A percentile compares a stretch with the other conserved stretches of the same genome.
Conservation (phyloP, 495 filamentous ascomycete genomes). For the Tirmania nivea region DNA sequence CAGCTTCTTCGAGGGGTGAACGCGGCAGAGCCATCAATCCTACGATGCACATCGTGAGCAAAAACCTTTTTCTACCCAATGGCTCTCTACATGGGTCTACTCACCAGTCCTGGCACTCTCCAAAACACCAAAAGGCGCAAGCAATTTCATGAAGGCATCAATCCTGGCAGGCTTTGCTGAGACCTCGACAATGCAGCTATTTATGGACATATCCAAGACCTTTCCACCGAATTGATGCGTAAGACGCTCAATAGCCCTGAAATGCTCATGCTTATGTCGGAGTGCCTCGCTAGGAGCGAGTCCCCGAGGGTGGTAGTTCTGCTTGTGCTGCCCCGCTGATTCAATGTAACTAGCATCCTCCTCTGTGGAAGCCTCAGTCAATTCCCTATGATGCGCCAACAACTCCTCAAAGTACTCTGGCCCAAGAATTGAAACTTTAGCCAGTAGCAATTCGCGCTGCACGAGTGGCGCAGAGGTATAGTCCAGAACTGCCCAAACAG, state of each 20-base stretch:
- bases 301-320: slow-evolving; percentile 68
- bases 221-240: slow-evolving; percentile 96
- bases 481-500: slow-evolving; percentile 94
- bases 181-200: slow-evolving; percentile 92
- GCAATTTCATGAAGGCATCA: slow-evolving; percentile 91
- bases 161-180: slow-evolving; percentile 86
- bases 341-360: slow-evolving; percentile 15
- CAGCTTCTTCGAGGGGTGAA: slow-evolving; percentile 52
- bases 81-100: background rate
- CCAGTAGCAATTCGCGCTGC: slow-evolving; percentile 85
- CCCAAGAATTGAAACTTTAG: slow-evolving; percentile 85
- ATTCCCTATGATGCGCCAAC: slow-evolving; percentile 71
- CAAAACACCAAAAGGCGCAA: slow-evolving; percentile 86
- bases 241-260: slow-evolving; percentile 82
- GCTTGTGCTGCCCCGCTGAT: slow-evolving; percentile 16
- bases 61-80: no score
- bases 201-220: slow-evolving; percentile 89
- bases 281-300: slow-evolving; percentile 70
- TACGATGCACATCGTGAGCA: slow-evolving; percentile 3
- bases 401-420: slow-evolving; percentile 97
- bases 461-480: slow-evolving; percentile 87
- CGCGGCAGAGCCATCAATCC: slow-evolving; percentile 91
- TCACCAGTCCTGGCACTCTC: slow-evolving; percentile 67
- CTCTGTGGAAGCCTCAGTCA: slow-evolving; percentile 22
- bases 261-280: slow-evolving; percentile 88